A percentile compares a stretch with the other conserved stretches of the same genome.
Conservation (phyloP, 768 basidiomycete genomes). For the Leucogyrophana mollusca region DNA sequence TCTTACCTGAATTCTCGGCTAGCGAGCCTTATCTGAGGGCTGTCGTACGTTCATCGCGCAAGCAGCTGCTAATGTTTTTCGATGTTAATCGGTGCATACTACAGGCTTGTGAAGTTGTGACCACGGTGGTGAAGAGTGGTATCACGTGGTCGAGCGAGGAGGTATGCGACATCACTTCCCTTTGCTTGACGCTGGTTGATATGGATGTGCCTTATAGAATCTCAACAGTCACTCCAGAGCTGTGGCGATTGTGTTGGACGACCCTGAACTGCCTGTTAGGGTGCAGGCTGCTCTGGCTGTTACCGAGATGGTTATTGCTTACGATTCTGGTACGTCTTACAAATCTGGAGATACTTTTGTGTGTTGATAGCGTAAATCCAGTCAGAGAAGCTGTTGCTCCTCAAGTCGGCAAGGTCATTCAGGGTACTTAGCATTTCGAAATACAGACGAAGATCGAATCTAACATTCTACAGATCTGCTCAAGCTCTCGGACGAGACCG, state of each 20-base stretch:
- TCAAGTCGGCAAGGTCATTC: slow-evolving; percentile 83
- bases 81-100: slow-evolving; percentile 1
- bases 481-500: slow-evolving; percentile 88
- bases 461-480: slow-evolving; percentile 57
- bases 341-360: slow-evolving; percentile 7
- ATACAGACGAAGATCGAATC: background rate
- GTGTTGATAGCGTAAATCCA: slow-evolving; percentile 22
- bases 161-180: slow-evolving; percentile 34
- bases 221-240: slow-evolving; percentile 64
- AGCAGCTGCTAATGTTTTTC: too few relatives aligned
- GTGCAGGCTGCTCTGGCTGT: slow-evolving; percentile 82
- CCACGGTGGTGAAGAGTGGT: slow-evolving; percentile 68
- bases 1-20: slow-evolving; percentile 69
- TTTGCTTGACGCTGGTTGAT: background rate
- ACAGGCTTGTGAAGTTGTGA: slow-evolving; percentile 81
- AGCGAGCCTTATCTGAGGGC: slow-evolving; percentile 73
- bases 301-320: slow-evolving; percentile 66
- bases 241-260: slow-evolving; percentile 67
- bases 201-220: slow-evolving; percentile 37
- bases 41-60: slow-evolving; percentile 50
- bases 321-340: slow-evolving; percentile 55
- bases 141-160: slow-evolving; percentile 64
- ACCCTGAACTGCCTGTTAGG: slow-evolving; percentile 77
- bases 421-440: slow-evolving; percentile 47
- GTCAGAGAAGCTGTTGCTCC: slow-evolving; percentile 71